Evolutionary conservation across 495 filamentous ascomycete genomes (phyloP).

Genomic region (Penicillium lagena): DNA sequence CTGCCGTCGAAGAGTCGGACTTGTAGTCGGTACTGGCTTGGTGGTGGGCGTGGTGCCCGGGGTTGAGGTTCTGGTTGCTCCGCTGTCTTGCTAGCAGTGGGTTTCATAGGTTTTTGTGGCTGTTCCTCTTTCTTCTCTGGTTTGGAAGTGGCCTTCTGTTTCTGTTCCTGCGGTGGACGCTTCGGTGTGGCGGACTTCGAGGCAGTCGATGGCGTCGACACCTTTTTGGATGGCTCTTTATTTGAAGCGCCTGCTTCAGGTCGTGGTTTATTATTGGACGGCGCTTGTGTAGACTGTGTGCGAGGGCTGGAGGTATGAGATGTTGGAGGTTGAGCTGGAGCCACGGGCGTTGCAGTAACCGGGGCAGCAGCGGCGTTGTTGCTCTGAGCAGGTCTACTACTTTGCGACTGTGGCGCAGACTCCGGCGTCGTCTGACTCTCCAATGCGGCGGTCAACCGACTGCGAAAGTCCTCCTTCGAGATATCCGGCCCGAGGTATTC

Average conservation of each 20-base stretch:
- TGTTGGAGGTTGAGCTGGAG: background rate
- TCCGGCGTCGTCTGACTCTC: slow-evolving; percentile 2
- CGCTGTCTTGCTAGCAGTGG: slow-evolving; percentile 1
- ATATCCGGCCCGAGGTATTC: slow-evolving; percentile 59
- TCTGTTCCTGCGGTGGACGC: slow-evolving; percentile 2
- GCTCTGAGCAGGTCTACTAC: background rate
- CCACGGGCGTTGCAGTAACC: slow-evolving; percentile 3
- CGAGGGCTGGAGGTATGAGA: too few species aligned
- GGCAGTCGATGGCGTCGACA: background rate
- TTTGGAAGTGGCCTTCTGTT: slow-evolving; percentile 1
- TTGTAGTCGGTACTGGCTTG: slow-evolving; percentile 56
- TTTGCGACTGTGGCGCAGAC: slow-evolving; percentile 2
- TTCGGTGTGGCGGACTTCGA: slow-evolving; percentile 1
- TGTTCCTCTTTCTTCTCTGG: slow-evolving; percentile 4
- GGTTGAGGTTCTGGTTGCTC: slow-evolving; percentile 8
- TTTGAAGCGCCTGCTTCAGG: background rate
- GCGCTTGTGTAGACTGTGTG: too few species aligned
- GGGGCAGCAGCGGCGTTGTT: slow-evolving; percentile 8
- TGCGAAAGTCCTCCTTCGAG: slow-evolving; percentile 50
- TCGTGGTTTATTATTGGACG: too few species aligned
- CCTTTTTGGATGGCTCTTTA: background rate
- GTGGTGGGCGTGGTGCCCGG: slow-evolving; percentile 15
- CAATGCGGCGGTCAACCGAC: slow-evolving; percentile 39
- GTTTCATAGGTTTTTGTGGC: slow-evolving; percentile 9
- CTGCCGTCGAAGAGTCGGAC: slow-evolving; percentile 81